phyloP scores from a whole-genome alignment of 139 green algal genomes.

The Ulvella scutata region DNA sequence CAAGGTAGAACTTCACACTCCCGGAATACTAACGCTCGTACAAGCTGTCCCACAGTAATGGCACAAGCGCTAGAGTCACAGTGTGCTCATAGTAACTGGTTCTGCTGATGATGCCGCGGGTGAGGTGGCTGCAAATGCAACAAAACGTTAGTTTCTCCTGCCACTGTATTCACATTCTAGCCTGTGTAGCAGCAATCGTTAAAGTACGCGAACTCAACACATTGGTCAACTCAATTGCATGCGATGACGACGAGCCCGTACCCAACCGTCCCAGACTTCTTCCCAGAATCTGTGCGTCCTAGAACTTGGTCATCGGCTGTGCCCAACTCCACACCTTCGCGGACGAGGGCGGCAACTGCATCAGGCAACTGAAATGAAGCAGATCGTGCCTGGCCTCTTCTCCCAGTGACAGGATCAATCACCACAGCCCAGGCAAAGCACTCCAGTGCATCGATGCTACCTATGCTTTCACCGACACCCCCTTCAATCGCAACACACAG shows the following conservation, averaged over 20 bases:
- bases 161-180: too few relatives aligned
- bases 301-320: neutral
- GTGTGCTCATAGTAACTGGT: neutral
- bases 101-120: neutral
- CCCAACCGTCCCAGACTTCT: neutral
- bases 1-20: too few relatives aligned
- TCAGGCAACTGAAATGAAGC: neutral
- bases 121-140: too few relatives aligned
- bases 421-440: conserved; percentile 1
- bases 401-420: neutral
- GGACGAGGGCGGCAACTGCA: neutral
- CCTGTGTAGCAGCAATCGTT: too few relatives aligned
- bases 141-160: too few relatives aligned
- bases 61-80: neutral
- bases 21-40: too few relatives aligned
- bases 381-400: neutral
- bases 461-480: neutral
- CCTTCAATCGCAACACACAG: conserved; percentile 2
- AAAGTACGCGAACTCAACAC: too few relatives aligned
- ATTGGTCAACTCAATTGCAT: too few relatives aligned
- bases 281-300: neutral
- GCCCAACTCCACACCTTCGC: neutral
- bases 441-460: too few relatives aligned
- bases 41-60: neutral
- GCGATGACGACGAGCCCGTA: too few relatives aligned